phyloP scores from a whole-genome alignment of 2,329 filamentous ascomycete genomes.

The Myriangium duriaei region DNA sequence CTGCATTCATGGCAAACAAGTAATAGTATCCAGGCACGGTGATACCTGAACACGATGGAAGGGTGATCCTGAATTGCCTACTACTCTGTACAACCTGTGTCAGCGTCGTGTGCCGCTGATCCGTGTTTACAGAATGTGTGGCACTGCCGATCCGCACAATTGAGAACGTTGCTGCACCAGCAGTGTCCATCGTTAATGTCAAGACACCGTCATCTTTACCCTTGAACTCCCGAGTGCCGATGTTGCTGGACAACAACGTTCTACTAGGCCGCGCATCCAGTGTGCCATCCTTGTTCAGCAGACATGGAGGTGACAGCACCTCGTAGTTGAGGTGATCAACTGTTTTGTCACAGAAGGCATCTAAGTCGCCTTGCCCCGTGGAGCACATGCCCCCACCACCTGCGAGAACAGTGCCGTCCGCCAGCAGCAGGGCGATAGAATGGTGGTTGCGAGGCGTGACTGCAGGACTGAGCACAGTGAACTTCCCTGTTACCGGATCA shows the following conservation, averaged over 20 bases:
- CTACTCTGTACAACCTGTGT: no score
- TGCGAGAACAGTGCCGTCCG: constrained; percentile 48
- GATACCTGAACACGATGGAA: no score
- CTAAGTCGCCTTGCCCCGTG: constrained; percentile 14
- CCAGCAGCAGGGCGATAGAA: constrained; percentile 42
- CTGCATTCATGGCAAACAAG: no score
- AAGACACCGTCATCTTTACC: constrained; percentile 17
- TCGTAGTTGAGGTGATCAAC: constrained; percentile 43
- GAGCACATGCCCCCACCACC: constrained; percentile 44
- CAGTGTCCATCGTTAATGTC: constrained; percentile 18
- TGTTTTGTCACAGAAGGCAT: constrained; percentile 20
- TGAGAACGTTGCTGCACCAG: constrained; percentile 19
- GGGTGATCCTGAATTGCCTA: no score
- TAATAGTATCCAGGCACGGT: no score
- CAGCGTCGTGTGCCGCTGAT: constrained; percentile 43
- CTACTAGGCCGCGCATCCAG: constrained; percentile 30
- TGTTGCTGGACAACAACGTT: constrained; percentile 29
- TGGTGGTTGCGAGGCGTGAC: constrained; percentile 39
- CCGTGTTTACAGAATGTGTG: constrained; percentile 47
- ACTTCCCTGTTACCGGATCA: constrained; percentile 14
- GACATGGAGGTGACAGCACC: constrained; percentile 45
- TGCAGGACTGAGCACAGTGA: constrained; percentile 12
- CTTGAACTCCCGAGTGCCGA: constrained; percentile 12
- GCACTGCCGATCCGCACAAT: constrained; percentile 38
- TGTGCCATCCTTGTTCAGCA: constrained; percentile 35